Base-by-base conservation (phyloP, 2,329 filamentous ascomycete genomes). In the Zymoseptoria ardabiliae region DNA sequence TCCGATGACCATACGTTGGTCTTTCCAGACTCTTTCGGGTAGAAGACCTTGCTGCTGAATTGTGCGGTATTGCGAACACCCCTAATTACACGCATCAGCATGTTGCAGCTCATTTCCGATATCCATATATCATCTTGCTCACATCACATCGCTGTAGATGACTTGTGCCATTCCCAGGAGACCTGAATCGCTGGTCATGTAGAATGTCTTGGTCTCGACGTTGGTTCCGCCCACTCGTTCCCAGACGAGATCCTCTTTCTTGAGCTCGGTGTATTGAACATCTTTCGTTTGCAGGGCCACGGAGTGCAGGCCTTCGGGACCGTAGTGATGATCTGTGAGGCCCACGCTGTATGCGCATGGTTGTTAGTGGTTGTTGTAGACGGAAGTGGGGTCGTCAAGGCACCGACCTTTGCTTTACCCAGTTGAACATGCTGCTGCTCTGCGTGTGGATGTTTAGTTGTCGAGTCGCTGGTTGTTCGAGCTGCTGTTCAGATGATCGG, bases 91-190 rank as follows among this genome's bases (percentile, higher is more conserved):
- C 53, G 61, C 35, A 62, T 63, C 61, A 62, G 58, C 58, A 49
- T 20, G 56, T 45, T 20, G 23, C 87, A 51, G 11, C n/a, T 17
- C 20, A 22, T 54, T 3, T 21, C 21, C 20, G 25, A 53, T 49
- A 28, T 30, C 20, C n/a, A 45, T 55, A 8, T 53, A 50, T 35
- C 35, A 25, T 57, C 8, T 20, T 56, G 30, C 63, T 76, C 86
- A 97, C 92, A 85, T 88, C 74, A 99, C 89, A 77, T 96, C 97
- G 80, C 90, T 97, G 81, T 97, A 96, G 74, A 99, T 96, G 76
- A 97, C 83, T 81, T 99, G 94, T 61, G 85, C 85, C 75, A 96
- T 84, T 56, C 83, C 90, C 65, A 92, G 75, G 64, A 87, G 82
- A 55, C 94, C 94, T 61, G 80, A 85, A 63, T 96, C 89, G 58